Evolutionary conservation across 257 asterid genomes (phyloP), one percentile per base, ranked within the genome.

Genomic region (Gentiana macrophylla): DNA sequence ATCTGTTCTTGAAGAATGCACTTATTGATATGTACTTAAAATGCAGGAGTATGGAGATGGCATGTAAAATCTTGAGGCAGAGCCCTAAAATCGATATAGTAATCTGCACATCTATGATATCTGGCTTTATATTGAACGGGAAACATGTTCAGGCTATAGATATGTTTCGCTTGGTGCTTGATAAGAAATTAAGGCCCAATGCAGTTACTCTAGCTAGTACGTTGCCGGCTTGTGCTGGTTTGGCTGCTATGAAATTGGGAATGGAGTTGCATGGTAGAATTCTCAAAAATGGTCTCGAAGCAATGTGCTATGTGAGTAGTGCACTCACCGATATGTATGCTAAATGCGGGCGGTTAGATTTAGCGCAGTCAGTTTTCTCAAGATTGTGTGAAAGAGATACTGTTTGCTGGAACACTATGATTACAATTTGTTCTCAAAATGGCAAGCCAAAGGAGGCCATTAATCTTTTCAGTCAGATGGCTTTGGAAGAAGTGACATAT

Each of bases 301-400:
- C 66, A 45, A 74, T 77, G 51, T 68, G 86, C 68, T 86, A 79
- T 6, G 83, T 87, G 36, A 94, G 86, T 50, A 91, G 84, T 75
- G 87, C 94, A 32, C 45, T 87, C 63, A 76, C 73, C 8, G 98
- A 87, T 72, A 84, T 91, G 96, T 91, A 91, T 52, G 91, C 89
- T 11, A 91, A 86, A 74, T 86, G 94, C 48, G 98, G 92, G 63
- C 73, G 77, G 65, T 50, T 91, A 58, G 96, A 84, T 59, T 78
- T 84, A 50, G 74, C 80, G 6, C 72, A 61, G 56, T 66, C 65
- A 52, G 86, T 84, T 46, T 86, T 86, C 67, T 36, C 62, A 8
- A 72, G 71, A 70, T 74, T 71, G 59, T 67, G 78, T 6, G 85
- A 77, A 69, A 67, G 69, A 68, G 80, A 77, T 64, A 79, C 62